A percentile compares a stretch with the other conserved stretches of the same genome.
Evolutionary conservation across 495 filamentous ascomycete species (phyloP).

Genomic region (Trichocladium uniseriatum): DNA sequence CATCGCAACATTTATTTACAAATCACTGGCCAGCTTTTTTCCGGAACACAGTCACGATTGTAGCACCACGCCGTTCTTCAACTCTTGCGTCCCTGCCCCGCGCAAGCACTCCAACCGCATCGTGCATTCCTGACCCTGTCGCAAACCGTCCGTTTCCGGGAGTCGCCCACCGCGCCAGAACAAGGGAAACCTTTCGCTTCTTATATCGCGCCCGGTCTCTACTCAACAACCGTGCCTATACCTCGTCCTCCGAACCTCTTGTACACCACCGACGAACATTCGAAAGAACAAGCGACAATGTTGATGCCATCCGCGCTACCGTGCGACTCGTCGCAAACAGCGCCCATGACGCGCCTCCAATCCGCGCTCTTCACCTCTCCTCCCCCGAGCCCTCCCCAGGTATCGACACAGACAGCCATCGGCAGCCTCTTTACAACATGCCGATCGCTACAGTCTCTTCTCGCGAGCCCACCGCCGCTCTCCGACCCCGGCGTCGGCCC

Average conservation of each 20-base stretch:
- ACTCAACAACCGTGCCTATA: background rate
- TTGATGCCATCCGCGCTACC: slow-evolving; percentile 62
- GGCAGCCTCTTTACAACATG: slow-evolving; percentile 59
- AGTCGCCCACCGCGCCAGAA: slow-evolving; percentile 2
- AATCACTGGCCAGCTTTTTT: background rate
- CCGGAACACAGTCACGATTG: background rate
- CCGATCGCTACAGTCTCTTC: slow-evolving; percentile 61
- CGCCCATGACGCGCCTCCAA: slow-evolving; percentile 40
- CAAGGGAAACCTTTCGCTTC: background rate
- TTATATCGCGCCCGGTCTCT: background rate
- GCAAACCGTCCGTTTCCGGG: slow-evolving; percentile 11
- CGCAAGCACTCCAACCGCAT: background rate
- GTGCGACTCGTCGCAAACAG: slow-evolving; percentile 52
- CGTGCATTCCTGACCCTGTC: slow-evolving; percentile 8
- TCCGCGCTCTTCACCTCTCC: slow-evolving; percentile 52
- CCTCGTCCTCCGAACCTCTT: background rate
- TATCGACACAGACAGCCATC: slow-evolving; percentile 41
- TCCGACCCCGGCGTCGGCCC: slow-evolving; percentile 28
- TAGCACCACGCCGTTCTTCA: background rate
- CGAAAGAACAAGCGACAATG: slow-evolving; percentile 35
- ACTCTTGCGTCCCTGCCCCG: background rate
- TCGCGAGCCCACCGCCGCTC: slow-evolving; percentile 37
- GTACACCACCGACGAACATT: background rate
- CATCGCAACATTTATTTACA: background rate
- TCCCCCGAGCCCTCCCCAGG: slow-evolving; percentile 53